phyloP scores from a whole-genome alignment of 257 asterid genomes.

The Fraxinus pennsylvanica region DNA sequence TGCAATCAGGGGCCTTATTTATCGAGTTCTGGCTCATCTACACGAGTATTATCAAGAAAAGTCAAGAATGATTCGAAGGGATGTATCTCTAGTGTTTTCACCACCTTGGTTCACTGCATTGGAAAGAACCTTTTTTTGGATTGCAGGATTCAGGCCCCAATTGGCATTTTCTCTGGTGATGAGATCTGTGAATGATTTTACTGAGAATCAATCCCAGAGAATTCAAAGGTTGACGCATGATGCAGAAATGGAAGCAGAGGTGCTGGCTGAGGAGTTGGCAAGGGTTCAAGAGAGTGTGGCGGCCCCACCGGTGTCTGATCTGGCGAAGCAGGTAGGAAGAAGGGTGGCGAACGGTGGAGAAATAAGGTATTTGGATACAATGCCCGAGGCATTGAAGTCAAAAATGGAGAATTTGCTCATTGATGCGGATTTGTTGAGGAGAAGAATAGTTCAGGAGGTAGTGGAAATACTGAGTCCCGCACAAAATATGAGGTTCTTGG shows the following conservation, averaged over 20 bases:
- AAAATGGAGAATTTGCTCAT: conserved; percentile 37
- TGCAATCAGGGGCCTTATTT: conserved; percentile 27
- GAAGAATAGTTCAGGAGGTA: conserved; percentile 41
- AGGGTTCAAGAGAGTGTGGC: conserved; percentile 59
- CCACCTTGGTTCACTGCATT: conserved; percentile 58
- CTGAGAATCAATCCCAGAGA: conserved; percentile 31
- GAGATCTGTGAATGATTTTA: conserved; percentile 29
- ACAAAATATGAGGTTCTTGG: conserved; percentile 45
- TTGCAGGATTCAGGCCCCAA: conserved; percentile 53
- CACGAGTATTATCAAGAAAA: conserved; percentile 46
- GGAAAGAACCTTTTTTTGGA: conserved; percentile 53
- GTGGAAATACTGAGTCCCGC: conserved; percentile 38
- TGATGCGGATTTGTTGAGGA: conserved; percentile 53
- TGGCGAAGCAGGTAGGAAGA: conserved; percentile 27
- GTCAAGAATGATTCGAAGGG: conserved; percentile 39
- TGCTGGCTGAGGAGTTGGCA: conserved; percentile 44
- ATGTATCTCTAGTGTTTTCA: conserved; percentile 40
- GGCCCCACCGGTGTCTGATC: conserved; percentile 40
- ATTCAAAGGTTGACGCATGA: conserved; percentile 26
- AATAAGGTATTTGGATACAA: conserved; percentile 21
- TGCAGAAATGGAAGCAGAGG: conserved; percentile 35
- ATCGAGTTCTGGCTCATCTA: conserved; percentile 44
- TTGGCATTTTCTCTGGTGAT: conserved; percentile 31
- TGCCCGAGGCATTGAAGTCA: conserved; percentile 33
- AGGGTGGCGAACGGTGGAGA: conserved; percentile 12